phyloP scores from a whole-genome alignment of 495 filamentous ascomycete genomes.

The Clohesyomyces aquaticus region DNA sequence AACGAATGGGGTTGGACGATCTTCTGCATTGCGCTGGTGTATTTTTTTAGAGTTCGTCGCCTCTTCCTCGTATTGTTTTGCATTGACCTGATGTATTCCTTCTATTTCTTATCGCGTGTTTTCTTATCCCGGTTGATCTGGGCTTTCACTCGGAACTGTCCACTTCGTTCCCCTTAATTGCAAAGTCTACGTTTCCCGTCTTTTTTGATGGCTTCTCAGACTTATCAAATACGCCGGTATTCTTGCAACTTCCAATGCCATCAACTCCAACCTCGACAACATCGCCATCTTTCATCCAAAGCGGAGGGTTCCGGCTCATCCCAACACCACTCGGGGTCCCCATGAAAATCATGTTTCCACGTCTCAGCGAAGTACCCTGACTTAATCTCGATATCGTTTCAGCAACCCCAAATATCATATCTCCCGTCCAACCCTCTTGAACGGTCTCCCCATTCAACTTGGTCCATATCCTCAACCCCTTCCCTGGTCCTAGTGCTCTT shows the following conservation, averaged over 20 bases:
- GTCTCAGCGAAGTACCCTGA: constrained; percentile 63
- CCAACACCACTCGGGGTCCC: constrained; percentile 70
- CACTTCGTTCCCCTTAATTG: no score
- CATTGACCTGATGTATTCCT: no score
- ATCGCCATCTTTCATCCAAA: constrained; percentile 83
- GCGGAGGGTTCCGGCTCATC: constrained; percentile 70
- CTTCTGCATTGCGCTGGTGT: no score
- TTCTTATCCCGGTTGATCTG: no score
- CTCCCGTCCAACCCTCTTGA: constrained; percentile 73
- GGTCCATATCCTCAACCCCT: background rate
- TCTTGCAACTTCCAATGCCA: constrained; percentile 65
- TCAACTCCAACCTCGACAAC: constrained; percentile 75
- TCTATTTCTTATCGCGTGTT: no score
- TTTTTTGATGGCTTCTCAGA: no score
- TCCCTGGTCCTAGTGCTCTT: background rate
- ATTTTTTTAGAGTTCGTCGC: no score
- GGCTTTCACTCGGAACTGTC: no score
- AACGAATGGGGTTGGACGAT: no score
- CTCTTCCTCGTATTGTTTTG: no score
- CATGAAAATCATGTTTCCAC: constrained; percentile 62
- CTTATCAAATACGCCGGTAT: no score
- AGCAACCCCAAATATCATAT: constrained; percentile 81
- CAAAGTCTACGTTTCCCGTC: no score
- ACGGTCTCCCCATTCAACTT: constrained; percentile 43
- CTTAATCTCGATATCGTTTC: constrained; percentile 75